A percentile compares a stretch with the other conserved stretches of the same genome.
phyloP scores from a whole-genome alignment of 768 basidiomycete species.

The Suillus discolor region DNA sequence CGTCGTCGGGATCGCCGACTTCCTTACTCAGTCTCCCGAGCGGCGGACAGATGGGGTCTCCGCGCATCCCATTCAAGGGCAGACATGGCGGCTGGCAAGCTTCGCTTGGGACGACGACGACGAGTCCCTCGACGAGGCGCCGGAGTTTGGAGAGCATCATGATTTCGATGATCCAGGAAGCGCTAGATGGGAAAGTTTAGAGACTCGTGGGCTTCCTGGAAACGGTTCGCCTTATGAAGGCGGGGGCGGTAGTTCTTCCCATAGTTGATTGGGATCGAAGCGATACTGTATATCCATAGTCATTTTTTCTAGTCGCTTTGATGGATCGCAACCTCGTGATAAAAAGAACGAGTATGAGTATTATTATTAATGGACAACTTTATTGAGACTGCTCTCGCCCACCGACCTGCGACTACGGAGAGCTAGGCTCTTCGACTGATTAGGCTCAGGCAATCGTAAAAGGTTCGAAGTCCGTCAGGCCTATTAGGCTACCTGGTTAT shows the following conservation, averaged over 20 bases:
- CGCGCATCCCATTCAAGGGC: conserved; percentile 43
- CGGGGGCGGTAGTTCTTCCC: background rate
- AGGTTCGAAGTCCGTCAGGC: too few species aligned
- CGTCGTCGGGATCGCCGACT: conserved; percentile 24
- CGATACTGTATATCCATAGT: conserved; percentile 3
- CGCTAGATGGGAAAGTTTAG: conserved; percentile 71
- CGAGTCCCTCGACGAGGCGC: conserved; percentile 89
- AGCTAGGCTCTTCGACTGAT: background rate
- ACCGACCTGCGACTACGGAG: background rate
- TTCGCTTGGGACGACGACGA: conserved; percentile 74
- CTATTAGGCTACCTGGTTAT: too few species aligned
- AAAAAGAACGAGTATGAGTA: background rate
- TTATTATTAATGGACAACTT: conserved; percentile 1
- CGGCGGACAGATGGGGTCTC: conserved; percentile 19
- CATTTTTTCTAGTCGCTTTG: background rate
- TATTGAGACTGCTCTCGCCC: background rate
- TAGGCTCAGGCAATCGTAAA: too few species aligned
- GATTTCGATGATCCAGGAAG: conserved; percentile 92
- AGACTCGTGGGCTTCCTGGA: conserved; percentile 28
- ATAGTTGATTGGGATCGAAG: background rate
- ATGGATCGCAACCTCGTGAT: background rate
- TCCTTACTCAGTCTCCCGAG: conserved; percentile 28
- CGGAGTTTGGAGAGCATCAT: conserved; percentile 94
- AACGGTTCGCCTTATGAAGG: conserved; percentile 19
- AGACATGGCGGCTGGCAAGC: too few species aligned